These are phyloP conservation scores for Paraconiothyrium sp. DNA, from an alignment of 2,329 filamentous ascomycete species.

Conservation along the genomic window DNA sequence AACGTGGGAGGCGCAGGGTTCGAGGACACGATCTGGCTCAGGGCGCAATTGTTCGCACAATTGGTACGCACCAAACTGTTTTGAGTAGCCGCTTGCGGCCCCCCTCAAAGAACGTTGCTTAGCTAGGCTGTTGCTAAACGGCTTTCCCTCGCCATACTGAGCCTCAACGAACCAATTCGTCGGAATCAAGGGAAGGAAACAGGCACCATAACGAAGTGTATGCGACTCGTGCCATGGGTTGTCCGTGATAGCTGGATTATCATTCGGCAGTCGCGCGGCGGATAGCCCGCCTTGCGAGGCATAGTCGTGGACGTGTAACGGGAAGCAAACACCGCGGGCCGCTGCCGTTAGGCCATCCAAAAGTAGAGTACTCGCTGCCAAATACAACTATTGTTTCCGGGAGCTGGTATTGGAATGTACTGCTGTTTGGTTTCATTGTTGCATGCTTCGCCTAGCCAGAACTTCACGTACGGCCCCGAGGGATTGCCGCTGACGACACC, in stretches of 20 bases:
- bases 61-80: not conserved
- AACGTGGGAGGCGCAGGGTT: not conserved
- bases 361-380: not conserved
- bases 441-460: not conserved
- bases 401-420: too few species aligned
- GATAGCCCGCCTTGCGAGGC: not conserved
- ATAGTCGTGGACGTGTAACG: too few species aligned
- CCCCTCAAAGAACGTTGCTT: not conserved
- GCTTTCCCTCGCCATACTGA: not conserved
- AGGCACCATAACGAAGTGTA: not conserved
- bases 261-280: not conserved
- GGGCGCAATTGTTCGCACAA: not conserved
- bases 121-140: not conserved
- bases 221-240: not conserved
- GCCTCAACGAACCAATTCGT: not conserved
- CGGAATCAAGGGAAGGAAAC: not conserved
- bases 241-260: not conserved
- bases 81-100: not conserved
- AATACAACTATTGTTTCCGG: too few species aligned
- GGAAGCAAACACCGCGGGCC: not conserved
- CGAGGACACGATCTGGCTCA: not conserved
- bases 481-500: not conserved
- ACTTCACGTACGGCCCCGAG: not conserved
- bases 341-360: too few species aligned
- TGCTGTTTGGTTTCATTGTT: not conserved